Evolutionary conservation across 768 basidiomycete genomes (phyloP), one percentile per base, ranked within the genome.

Genomic region (Lactarius vividus): DNA sequence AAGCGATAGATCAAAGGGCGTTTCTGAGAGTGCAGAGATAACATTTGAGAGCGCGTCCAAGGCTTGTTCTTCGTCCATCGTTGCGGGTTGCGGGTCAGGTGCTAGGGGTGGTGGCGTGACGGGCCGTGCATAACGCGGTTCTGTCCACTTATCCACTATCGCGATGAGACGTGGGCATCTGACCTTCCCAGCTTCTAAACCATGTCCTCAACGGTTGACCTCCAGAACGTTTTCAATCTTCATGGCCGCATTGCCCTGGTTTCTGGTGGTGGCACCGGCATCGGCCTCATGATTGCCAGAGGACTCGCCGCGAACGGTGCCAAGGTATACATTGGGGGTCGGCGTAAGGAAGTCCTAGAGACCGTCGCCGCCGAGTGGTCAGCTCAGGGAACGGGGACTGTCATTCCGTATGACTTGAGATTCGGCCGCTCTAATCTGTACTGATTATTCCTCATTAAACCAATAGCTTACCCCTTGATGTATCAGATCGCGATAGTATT

Each of bases 251-350:
- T 73, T 44, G 72, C 67, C n/a, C 67, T 73, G 29, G 65, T 73
- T 46, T 66, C 71, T 13, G 72, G 72, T 31, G 72, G 71, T 4
- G 71, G 71, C 15, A 71, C 71, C 2, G 72, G 72, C 55, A 85
- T 84, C 59, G 84, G 84, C 37, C 74, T 87, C 64, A 86, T 87
- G 84, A 91, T 91, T 63, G 79, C 89, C 10, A 79, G 81, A 61
- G 91, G 89, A 5, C 81, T 93, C 15, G 91, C 91, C 18, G 81
- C 86, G 33, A 88, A 87, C 70, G 90, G 91, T 1, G 90, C 91
- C 16, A 88, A 85, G 69, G 91, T 92, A 18, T 94, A 93, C 72
- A 89, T 93, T 70, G 87, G 85, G 3, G 88, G 89, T 20, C 80
- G 91, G 44, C 82, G 92, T 55, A 74, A 81, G 56, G 84, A 87